These are phyloP conservation scores for Chaetomium fimeti DNA, from an alignment of 495 filamentous ascomycete genomes.

Conservation along the genomic window DNA sequence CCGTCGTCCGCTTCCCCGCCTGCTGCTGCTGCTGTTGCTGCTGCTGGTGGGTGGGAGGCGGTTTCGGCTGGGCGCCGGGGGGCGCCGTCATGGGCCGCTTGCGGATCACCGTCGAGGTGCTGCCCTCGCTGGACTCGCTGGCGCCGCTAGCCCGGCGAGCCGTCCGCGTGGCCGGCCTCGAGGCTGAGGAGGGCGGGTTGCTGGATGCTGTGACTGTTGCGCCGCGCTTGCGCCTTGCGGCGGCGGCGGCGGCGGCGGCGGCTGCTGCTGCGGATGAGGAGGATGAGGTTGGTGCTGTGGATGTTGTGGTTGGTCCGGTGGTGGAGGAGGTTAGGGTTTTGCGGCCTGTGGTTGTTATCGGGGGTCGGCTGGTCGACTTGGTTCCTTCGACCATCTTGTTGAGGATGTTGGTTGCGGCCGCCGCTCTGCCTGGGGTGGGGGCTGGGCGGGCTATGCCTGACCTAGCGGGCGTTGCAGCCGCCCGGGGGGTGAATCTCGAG, in stretches of 20 bases:
- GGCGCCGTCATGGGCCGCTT: conserved; percentile 45
- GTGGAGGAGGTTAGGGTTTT: conserved; percentile 21
- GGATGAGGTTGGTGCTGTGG: not conserved
- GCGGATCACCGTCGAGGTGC: conserved; percentile 47
- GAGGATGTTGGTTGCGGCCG: conserved; percentile 40
- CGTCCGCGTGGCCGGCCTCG: conserved; percentile 41
- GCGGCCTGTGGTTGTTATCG: conserved; percentile 28
- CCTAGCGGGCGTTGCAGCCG: conserved; percentile 8
- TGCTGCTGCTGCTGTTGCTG: conserved; percentile 23
- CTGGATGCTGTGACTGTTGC: conserved; percentile 27
- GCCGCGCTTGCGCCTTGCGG: conserved; percentile 36
- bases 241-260: conserved; percentile 29
- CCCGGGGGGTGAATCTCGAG: conserved; percentile 59
- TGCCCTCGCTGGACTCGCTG: conserved; percentile 52
- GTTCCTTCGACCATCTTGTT: conserved; percentile 63
- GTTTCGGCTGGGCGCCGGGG: conserved; percentile 18
- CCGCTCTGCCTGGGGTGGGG: conserved; percentile 21
- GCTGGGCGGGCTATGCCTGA: conserved; percentile 12
- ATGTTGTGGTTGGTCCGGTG: conserved; percentile 32
- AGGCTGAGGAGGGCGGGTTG: conserved; percentile 20
- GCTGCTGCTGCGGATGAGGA: conserved; percentile 14
- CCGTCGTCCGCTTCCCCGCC: conserved; percentile 40
- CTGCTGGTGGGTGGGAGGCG: conserved; percentile 10
- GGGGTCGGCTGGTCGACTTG: conserved; percentile 47
- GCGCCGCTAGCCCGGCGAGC: conserved; percentile 47